These are phyloP conservation scores for Pyricularia sp. DNA, from an alignment of 2,329 filamentous ascomycete species.

Conservation along the genomic window DNA sequence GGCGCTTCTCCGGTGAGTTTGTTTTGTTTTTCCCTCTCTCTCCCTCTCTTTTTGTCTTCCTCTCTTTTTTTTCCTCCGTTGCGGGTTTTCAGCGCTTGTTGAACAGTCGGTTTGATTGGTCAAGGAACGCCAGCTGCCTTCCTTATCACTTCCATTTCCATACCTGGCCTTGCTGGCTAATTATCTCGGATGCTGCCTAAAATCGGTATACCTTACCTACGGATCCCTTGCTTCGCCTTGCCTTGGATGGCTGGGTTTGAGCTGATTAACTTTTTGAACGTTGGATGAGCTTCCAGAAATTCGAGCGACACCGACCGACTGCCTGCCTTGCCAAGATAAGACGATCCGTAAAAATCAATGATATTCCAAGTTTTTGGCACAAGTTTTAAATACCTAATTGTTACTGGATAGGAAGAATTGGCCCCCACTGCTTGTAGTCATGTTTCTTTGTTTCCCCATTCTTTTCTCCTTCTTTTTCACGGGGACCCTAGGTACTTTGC, in stretches of 20 bases:
- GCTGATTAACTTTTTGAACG: not conserved
- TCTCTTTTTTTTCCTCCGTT: not conserved
- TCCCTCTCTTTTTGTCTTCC: not conserved
- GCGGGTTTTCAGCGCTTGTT: not conserved
- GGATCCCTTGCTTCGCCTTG: not conserved
- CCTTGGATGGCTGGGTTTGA: not conserved
- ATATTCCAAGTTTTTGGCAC: not conserved
- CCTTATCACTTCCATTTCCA: not conserved
- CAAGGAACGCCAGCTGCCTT: not conserved
- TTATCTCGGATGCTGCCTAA: not conserved
- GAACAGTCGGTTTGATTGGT: not conserved
- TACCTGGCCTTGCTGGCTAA: not conserved
- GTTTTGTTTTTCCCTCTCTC: not conserved
- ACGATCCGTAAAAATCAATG: not conserved
- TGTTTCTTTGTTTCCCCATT: not conserved
- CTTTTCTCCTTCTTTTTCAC: not conserved
- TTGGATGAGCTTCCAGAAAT: not conserved
- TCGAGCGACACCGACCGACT: not conserved
- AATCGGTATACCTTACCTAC: not conserved
- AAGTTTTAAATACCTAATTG: not conserved
- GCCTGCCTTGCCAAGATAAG: not conserved
- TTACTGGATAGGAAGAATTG: not conserved
- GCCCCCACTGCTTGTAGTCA: not conserved
- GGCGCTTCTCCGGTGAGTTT: slow-evolving; percentile 6
- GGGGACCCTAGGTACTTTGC: not conserved